Evolutionary conservation across 2,329 filamentous ascomycete species (phyloP), one percentile per base, ranked within the genome.

Genomic region (Tolypocladium tundrense): DNA sequence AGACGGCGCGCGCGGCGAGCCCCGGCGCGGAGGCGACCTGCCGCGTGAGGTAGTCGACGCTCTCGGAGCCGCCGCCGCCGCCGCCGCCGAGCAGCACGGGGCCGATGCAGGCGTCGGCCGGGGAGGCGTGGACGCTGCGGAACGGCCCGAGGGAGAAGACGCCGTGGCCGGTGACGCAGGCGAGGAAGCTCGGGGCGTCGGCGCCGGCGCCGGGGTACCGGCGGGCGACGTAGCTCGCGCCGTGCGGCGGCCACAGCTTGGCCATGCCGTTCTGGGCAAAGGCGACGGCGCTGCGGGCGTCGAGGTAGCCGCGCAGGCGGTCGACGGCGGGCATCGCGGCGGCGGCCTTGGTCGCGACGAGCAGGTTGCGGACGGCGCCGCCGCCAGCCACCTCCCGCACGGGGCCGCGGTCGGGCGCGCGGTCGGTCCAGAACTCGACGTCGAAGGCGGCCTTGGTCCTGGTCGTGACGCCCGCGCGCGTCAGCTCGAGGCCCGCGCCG

Each of bases 181-280:
- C 73, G 61, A 95, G 79, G 70, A 92, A 96, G 60, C 81, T 83
- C 3, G 92, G 92, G 9, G 69, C 68, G 24, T 65, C 58, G 14
- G 63, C 66, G 19, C 58, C 58, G 13, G 63, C 66, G 19, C 58
- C 48, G 2, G 68, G 63, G 57, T 75, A 82, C 21, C 79, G 72
- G 56, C 72, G 66, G 2, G 65, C 61, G 41, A 70, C 69, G 65
- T 82, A 83, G 1, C 67, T 59, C 4, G 64, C 62, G 3, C 80
- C 79, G 54, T 77, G 68, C 9, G 81, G 81, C 31, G 80, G 80
- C 81, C 81, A 84, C 19, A 83, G 69, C 62, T 76, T 79, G 39
- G 89, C 91, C 84, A 97, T 88, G 53, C 93, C 93, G 65, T 96
- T 96, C 65, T 97, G 92, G 31, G 90, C 75, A 65, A 97, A 89